Conservation (phyloP, 2,329 filamentous ascomycete species). For the Didymella lethalis region DNA sequence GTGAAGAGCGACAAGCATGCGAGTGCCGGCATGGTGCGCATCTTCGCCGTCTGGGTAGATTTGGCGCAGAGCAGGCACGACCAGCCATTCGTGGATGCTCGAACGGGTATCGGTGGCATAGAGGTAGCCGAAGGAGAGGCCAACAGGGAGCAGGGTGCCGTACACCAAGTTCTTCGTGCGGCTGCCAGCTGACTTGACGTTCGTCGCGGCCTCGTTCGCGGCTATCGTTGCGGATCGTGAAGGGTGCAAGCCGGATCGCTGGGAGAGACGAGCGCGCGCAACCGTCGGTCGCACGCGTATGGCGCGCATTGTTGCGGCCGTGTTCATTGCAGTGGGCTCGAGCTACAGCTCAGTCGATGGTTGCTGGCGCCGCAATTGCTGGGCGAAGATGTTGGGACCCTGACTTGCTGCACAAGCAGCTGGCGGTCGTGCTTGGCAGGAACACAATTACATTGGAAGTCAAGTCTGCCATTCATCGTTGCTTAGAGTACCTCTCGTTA, state of each 20-base stretch:
- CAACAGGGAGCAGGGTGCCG: conserved; percentile 63
- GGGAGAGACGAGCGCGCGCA: conserved; percentile 26
- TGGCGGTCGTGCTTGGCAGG: conserved; percentile 18
- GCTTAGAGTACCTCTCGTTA: neutral
- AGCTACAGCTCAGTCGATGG: conserved; percentile 32
- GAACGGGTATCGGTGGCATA: conserved; percentile 64
- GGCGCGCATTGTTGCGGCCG: conserved; percentile 40
- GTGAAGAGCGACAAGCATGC: conserved; percentile 75
- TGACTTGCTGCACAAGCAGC: conserved; percentile 5
- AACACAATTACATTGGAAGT: neutral
- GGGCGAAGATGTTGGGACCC: conserved; percentile 1
- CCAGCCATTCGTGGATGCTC: conserved; percentile 61
- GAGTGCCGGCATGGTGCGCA: conserved; percentile 83
- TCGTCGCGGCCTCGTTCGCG: conserved; percentile 44
- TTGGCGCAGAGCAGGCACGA: conserved; percentile 69
- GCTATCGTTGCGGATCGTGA: conserved; percentile 35
- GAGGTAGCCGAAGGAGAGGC: conserved; percentile 56
- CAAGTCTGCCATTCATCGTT: neutral
- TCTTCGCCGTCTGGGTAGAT: conserved; percentile 83
- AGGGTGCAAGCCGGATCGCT: conserved; percentile 28
- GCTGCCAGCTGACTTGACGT: conserved; percentile 52
- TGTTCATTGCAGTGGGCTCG: conserved; percentile 35
- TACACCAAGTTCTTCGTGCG: conserved; percentile 60
- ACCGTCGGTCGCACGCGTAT: conserved; percentile 38
- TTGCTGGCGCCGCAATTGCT: conserved; percentile 19